Conservation (phyloP, 2,329 filamentous ascomycete genomes). For the Penicillium expansum region DNA sequence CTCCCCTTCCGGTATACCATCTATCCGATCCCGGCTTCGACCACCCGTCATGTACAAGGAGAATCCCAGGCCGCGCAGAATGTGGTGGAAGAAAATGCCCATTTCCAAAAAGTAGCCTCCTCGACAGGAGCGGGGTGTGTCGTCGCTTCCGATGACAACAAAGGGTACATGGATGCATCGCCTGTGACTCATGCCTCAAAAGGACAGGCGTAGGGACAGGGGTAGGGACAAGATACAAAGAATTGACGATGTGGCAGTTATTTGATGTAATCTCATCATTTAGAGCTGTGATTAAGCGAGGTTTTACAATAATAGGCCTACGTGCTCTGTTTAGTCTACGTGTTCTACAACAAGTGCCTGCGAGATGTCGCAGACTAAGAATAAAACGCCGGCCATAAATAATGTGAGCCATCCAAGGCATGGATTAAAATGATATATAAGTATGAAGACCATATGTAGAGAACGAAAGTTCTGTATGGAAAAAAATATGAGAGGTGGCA, state of each 20-base stretch:
- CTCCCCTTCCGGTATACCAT: constrained; percentile 30
- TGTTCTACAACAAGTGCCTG: background rate
- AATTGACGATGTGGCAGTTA: background rate
- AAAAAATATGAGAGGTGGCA: background rate
- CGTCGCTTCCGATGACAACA: constrained; percentile 37
- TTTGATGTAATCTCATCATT: background rate
- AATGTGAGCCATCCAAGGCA: background rate
- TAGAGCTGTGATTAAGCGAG: background rate
- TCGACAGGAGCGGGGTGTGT: constrained; percentile 31
- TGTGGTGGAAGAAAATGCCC: constrained; percentile 54
- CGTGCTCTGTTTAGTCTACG: background rate
- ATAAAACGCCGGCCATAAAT: too few species aligned
- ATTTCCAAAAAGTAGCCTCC: constrained; percentile 64
- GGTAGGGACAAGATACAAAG: background rate
- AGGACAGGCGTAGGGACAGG: background rate
- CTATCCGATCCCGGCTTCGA: constrained; percentile 35
- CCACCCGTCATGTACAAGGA: constrained; percentile 53
- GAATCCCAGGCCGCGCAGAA: constrained; percentile 54
- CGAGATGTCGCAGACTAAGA: background rate
- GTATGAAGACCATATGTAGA: background rate
- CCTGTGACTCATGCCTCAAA: background rate
- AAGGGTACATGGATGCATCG: background rate
- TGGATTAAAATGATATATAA: background rate
- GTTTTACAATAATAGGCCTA: background rate
- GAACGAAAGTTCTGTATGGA: background rate